Percentiles rank a stretch among this genome's conserved stretches.
phyloP scores from a whole-genome alignment of 192 early-diverging fungal species.

The Podila epigama region DNA sequence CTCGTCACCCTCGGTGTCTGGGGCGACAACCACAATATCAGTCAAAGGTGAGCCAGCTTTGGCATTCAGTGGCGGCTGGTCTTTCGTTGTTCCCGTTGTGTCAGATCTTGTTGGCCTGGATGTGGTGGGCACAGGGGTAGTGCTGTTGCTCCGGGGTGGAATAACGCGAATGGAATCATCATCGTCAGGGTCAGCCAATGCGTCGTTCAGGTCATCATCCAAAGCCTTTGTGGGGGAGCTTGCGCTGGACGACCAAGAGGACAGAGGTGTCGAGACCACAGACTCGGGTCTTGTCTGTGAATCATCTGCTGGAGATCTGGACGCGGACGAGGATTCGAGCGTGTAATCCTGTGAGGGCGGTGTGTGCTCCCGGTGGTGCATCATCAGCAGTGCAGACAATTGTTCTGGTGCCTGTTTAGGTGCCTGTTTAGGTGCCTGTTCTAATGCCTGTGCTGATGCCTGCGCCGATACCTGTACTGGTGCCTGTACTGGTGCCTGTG shows the following conservation, averaged over 20 bases:
- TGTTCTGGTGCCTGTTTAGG: too few relatives aligned
- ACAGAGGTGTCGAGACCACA: neutral
- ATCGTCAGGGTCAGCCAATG: neutral
- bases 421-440: too few relatives aligned
- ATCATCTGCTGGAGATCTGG: neutral
- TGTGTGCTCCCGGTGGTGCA: too few relatives aligned
- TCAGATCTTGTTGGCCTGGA: too few relatives aligned
- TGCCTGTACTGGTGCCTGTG: too few relatives aligned
- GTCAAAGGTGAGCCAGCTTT: neutral
- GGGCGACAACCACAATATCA: neutral
- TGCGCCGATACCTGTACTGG: too few relatives aligned
- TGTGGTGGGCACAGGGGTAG: neutral
- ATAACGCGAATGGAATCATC: neutral
- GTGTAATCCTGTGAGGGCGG: too few relatives aligned
- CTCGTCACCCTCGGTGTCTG: neutral
- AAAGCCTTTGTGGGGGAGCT: neutral
- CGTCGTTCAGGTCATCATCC: neutral
- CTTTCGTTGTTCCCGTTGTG: neutral
- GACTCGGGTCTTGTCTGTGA: neutral
- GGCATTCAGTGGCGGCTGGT: neutral
- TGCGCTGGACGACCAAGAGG: neutral
- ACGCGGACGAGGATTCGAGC: neutral
- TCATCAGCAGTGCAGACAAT: too few relatives aligned
- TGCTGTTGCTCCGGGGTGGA: neutral
- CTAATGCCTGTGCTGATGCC: too few relatives aligned